Evolutionary conservation across 2,329 filamentous ascomycete genomes (phyloP).

Genomic region (Lachnellula cervina): DNA sequence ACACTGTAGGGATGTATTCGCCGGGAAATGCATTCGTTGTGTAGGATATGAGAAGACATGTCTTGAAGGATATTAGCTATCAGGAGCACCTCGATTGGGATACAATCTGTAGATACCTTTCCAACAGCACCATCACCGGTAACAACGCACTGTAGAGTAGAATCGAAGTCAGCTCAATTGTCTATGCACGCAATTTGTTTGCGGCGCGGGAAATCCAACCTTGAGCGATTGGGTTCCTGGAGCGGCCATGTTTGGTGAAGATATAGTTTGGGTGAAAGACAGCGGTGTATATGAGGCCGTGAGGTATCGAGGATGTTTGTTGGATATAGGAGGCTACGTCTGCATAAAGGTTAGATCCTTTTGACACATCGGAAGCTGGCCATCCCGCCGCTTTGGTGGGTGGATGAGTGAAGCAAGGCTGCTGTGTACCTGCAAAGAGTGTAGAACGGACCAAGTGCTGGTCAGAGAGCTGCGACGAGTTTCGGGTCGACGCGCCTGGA

Average conservation of each 20-base stretch:
- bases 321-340: slow-evolving; percentile 15
- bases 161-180: slow-evolving; percentile 21
- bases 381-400: slow-evolving; percentile 15
- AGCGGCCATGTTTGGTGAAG: slow-evolving; percentile 57
- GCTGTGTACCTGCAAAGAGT: slow-evolving; percentile 5
- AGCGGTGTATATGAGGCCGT: slow-evolving; percentile 7
- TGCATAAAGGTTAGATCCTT: slow-evolving; percentile 26
- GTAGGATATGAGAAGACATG: slow-evolving; percentile 98
- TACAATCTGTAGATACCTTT: slow-evolving; percentile 63
- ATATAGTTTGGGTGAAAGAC: slow-evolving; percentile 11
- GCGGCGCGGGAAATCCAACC: slow-evolving; percentile 47
- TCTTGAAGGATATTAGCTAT: slow-evolving; percentile 51
- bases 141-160: slow-evolving; percentile 74
- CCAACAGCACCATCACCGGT: slow-evolving; percentile 99
- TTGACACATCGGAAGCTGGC: slow-evolving; percentile 27
- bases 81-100: not conserved
- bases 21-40: slow-evolving; percentile 99
- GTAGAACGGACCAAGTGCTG: not conserved
- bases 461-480: slow-evolving; percentile 14
- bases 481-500: not conserved
- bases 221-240: slow-evolving; percentile 82
- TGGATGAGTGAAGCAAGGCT: slow-evolving; percentile 10
- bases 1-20: slow-evolving; percentile 99
- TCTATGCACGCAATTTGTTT: slow-evolving; percentile 8
- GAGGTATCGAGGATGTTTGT: slow-evolving; percentile 17